Evolutionary conservation across 352 stramenopile species (phyloP), one percentile per base, ranked within the genome.

Genomic region (Elongisporangium undulatum): DNA sequence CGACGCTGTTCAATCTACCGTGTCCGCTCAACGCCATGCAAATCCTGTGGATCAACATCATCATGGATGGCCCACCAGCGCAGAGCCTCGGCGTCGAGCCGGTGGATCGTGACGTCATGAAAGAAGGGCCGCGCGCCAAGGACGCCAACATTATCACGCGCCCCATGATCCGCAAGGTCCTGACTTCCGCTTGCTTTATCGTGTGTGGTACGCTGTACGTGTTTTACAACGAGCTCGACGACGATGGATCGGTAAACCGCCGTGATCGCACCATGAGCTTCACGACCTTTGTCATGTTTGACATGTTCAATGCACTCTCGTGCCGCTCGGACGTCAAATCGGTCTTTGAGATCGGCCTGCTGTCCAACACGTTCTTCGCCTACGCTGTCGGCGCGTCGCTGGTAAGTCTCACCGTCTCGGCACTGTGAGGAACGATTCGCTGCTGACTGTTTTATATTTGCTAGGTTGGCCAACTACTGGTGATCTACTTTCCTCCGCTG

Each of bases 251-350:
- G 10, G 83, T 98, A n/a, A 98, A 85, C 58, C 81, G 89, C 49
- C 87, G 96, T 41, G 97, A 99, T 64, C 97, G 94, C 29, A 99
- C 97, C 16, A 98, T 99, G 95, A 99, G 95, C 56, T 99, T 99
- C 78, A 99, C 97, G 64, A 99, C 94, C 13, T 99, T 99, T 71
- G 95, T 99, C 23, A 97, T 98, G 76, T 99, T 98, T 48, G 97
- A 99, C 79, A 97, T 99, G 73, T 98, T 99, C 72, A 99, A 99
- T 73, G 96, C 97, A 10, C 93, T 98, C 49, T 96, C 89, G 34
- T 99, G 97, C 71, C 92, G 97, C 59, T 98, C 92, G 38, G 89
- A 97, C 12, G 90, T 97, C 71, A 95, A 96, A 68, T 96, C 89
- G 34, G 86, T 99, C 49, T 97, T 97, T 29, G 76, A 97, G 66